Evolutionary conservation across 2,329 filamentous ascomycete species (phyloP).

Genomic region (Cadophora sp.): DNA sequence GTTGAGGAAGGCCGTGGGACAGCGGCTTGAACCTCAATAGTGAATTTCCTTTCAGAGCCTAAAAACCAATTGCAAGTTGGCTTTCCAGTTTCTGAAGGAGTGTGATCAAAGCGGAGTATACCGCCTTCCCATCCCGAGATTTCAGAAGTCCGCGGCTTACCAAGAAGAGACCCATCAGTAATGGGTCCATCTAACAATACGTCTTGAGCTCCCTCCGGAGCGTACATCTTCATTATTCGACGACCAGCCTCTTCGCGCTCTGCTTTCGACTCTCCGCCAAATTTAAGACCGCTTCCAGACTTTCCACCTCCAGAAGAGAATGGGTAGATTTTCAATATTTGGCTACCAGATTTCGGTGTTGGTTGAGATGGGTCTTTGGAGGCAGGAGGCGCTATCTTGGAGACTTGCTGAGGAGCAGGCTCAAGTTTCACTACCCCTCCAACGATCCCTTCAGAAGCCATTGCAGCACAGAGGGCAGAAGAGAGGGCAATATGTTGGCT

Average conservation of each 20-base stretch:
- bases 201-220: slow-evolving; percentile 58
- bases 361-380: slow-evolving; percentile 56
- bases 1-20: slow-evolving; percentile 70
- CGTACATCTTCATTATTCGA: slow-evolving; percentile 75
- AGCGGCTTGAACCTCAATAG: slow-evolving; percentile 78
- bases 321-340: slow-evolving; percentile 78
- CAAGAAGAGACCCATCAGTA: slow-evolving; percentile 86
- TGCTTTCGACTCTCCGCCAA: slow-evolving; percentile 85
- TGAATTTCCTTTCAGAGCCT: slow-evolving; percentile 75
- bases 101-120: slow-evolving; percentile 77
- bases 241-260: slow-evolving; percentile 80
- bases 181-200: slow-evolving; percentile 82
- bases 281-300: slow-evolving; percentile 72
- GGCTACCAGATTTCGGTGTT: slow-evolving; percentile 59
- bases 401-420: slow-evolving; percentile 65
- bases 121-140: slow-evolving; percentile 80
- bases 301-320: slow-evolving; percentile 68
- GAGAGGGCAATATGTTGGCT: slow-evolving; percentile 82
- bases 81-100: slow-evolving; percentile 54
- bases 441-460: slow-evolving; percentile 76
- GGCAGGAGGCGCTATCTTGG: slow-evolving; percentile 29
- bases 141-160: slow-evolving; percentile 59
- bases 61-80: slow-evolving; percentile 72
- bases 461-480: slow-evolving; percentile 72
- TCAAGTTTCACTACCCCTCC: slow-evolving; percentile 90